These are phyloP conservation scores for Diddensiella santjacobensis DNA, from an alignment of 805 yeast genomes.

Conservation along the genomic window DNA sequence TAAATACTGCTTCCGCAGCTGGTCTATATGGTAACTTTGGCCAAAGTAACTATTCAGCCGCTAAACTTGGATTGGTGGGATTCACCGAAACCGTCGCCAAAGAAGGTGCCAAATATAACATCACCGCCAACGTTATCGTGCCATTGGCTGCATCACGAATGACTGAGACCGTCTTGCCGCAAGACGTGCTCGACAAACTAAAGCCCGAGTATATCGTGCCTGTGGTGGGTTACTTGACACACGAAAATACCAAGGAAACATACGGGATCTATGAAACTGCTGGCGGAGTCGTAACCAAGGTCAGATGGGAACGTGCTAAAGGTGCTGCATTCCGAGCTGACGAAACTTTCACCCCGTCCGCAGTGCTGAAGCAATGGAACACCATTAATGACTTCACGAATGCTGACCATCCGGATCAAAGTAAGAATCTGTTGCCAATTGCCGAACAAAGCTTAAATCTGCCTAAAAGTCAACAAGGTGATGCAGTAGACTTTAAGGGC, in stretches of 20 bases:
- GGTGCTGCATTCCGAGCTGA: conserved; percentile 84
- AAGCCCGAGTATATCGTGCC: conserved; percentile 92
- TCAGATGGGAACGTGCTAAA: conserved; percentile 90
- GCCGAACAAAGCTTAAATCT: conserved; percentile 50
- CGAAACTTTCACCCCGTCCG: conserved; percentile 75
- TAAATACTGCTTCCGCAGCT: conserved; percentile 96
- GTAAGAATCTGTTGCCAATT: conserved; percentile 66
- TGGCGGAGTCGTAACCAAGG: conserved; percentile 87
- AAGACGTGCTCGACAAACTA: conserved; percentile 72
- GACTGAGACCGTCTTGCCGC: conserved; percentile 89
- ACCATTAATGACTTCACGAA: conserved; percentile 59
- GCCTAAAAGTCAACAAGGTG: conserved; percentile 58
- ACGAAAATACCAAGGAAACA: conserved; percentile 56
- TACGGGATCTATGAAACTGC: conserved; percentile 89
- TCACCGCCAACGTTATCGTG: conserved; percentile 81
- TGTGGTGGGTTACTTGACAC: conserved; percentile 74
- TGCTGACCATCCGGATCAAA: conserved; percentile 64
- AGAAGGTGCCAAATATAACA: conserved; percentile 85
- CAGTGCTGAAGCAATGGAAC: conserved; percentile 63
- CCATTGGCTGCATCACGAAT: conserved; percentile 94
- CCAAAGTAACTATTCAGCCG: conserved; percentile 92
- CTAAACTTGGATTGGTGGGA: conserved; percentile 85
- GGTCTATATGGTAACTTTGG: conserved; percentile 97
- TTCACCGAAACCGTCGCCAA: conserved; percentile 91
- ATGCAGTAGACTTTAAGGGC: conserved; percentile 59